Evolutionary conservation across 169 alveolate genomes (phyloP).

Genomic region (Toxoplasma gondii): DNA sequence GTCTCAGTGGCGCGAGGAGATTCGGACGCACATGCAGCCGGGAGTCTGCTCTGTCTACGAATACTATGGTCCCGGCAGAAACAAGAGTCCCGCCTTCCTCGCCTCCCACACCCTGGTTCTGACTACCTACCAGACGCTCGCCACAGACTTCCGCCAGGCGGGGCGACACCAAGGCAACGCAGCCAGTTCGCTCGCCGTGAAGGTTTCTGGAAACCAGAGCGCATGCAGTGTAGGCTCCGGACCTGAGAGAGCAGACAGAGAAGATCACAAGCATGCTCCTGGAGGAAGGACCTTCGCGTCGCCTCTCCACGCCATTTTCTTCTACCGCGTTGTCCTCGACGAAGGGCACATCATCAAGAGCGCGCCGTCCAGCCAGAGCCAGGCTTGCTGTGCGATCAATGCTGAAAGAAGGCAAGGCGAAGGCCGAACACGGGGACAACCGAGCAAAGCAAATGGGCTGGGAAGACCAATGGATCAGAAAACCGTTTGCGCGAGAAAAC

Average conservation of each 20-base stretch:
- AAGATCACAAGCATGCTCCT: not conserved
- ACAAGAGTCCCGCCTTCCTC: constrained; percentile 68
- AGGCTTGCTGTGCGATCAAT: constrained; percentile 83
- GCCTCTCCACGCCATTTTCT: constrained; percentile 79
- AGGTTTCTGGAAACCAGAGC: no score
- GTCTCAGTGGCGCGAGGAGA: constrained; percentile 82
- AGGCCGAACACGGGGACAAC: not conserved
- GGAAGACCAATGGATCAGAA: not conserved
- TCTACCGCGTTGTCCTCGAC: constrained; percentile 88
- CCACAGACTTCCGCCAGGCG: constrained; percentile 75
- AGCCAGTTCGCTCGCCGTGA: not conserved
- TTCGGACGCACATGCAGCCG: constrained; percentile 74
- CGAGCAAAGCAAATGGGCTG: not conserved
- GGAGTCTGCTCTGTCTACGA: constrained; percentile 73
- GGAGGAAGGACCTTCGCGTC: not conserved
- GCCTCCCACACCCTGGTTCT: constrained; percentile 79
- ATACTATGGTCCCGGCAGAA: constrained; percentile 73
- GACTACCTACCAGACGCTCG: constrained; percentile 86
- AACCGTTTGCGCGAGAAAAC: not conserved
- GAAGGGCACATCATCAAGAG: constrained; percentile 92
- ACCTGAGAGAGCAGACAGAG: not conserved
- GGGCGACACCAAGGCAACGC: not conserved
- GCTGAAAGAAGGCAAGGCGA: constrained; percentile 75
- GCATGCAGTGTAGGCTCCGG: no score
- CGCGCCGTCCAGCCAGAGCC: constrained; percentile 79